A percentile compares a stretch with the other conserved stretches of the same genome.
Conservation (phyloP, 2,329 filamentous ascomycete species). For the Orbilia blumenaviensis region DNA sequence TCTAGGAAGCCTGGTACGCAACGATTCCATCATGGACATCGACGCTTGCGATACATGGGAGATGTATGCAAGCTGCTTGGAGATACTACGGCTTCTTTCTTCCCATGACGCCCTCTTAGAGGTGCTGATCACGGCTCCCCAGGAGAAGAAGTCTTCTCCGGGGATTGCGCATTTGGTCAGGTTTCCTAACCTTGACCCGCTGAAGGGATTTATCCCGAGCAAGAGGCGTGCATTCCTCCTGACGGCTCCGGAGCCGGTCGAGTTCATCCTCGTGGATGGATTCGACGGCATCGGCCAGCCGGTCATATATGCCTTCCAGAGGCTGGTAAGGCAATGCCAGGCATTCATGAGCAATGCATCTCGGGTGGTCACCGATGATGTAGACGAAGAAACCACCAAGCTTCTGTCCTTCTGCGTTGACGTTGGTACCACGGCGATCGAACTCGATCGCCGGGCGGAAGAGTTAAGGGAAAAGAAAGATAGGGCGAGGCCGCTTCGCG, state of each 20-base stretch:
- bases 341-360: slow-evolving; percentile 49
- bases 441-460: not conserved
- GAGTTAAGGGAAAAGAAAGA: slow-evolving; percentile 22
- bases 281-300: slow-evolving; percentile 49
- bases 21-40: slow-evolving; percentile 55
- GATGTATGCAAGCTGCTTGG: slow-evolving; percentile 51
- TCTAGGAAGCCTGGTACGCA: slow-evolving; percentile 52
- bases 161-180: slow-evolving; percentile 33
- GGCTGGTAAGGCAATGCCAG: slow-evolving; percentile 38
- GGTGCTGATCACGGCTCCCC: slow-evolving; percentile 37
- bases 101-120: slow-evolving; percentile 42
- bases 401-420: slow-evolving; percentile 54
- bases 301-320: slow-evolving; percentile 42
- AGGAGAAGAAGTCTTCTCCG: slow-evolving; percentile 52
- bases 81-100: slow-evolving; percentile 41
- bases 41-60: slow-evolving; percentile 46
- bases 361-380: slow-evolving; percentile 6
- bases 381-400: slow-evolving; percentile 49
- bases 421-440: slow-evolving; percentile 41
- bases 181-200: not conserved
- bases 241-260: slow-evolving; percentile 23
- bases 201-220: slow-evolving; percentile 27
- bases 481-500: not conserved
- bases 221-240: slow-evolving; percentile 27
- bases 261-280: slow-evolving; percentile 33